Evolutionary conservation across 345 rosid species (phyloP).

Genomic region (Excoecaria cochinchinensis): DNA sequence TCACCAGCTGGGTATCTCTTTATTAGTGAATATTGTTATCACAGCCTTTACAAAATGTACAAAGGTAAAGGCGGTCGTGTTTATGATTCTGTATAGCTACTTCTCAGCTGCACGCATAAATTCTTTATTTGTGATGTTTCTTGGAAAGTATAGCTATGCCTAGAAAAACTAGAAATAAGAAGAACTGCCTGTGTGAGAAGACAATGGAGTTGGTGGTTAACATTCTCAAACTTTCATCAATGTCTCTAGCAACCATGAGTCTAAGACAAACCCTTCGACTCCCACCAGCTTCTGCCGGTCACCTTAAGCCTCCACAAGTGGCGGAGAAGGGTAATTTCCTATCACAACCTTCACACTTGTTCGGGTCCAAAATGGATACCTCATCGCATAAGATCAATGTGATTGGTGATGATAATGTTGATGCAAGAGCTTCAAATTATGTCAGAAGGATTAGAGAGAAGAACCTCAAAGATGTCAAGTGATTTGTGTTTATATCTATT

Average conservation of each 20-base stretch:
- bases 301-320: background rate
- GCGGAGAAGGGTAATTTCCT: background rate
- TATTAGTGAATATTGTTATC: no score
- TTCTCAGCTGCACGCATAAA: background rate
- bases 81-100: background rate
- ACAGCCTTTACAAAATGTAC: no score
- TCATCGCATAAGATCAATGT: no score
- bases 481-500: no score
- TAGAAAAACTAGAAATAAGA: slow-evolving; percentile 7
- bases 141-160: slow-evolving; percentile 7
- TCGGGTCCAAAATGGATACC: background rate
- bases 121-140: background rate
- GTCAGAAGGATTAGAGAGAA: slow-evolving; percentile 11
- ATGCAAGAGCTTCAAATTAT: slow-evolving; percentile 20
- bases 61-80: background rate
- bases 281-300: background rate
- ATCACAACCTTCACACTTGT: background rate
- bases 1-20: no score
- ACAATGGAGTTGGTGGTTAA: slow-evolving; percentile 24
- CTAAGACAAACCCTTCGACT: slow-evolving; percentile 8
- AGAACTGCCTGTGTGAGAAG: slow-evolving; percentile 24
- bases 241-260: slow-evolving; percentile 19
- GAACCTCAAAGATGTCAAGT: background rate
- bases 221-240: slow-evolving; percentile 21
- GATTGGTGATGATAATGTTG: slow-evolving; percentile 6